Evolutionary conservation across 371 early-diverging fungal genomes (phyloP), one percentile per base, ranked within the genome.

Genomic region (Apophysomyces elegans): DNA sequence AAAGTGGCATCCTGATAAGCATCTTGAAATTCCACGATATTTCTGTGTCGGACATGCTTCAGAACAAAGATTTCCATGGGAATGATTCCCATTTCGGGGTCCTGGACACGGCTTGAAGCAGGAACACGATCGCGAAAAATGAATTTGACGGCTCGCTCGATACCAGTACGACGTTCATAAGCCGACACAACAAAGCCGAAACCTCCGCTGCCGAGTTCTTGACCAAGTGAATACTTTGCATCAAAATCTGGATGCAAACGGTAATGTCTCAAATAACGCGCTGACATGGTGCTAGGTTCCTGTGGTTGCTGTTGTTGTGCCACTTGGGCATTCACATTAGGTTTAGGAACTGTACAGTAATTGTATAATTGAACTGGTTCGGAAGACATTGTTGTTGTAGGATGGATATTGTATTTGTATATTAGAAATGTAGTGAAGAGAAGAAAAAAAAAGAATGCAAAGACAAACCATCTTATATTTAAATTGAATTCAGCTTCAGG

Each of bases 81-180:
- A 35, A 91, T 81, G 43, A 76, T 63, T 21, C 91, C 91, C 36
- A 89, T 65, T 26, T 84, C 83, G 9, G 75, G 61, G 58, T 88
- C 92, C 16, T 68, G 69, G 41, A 81, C 87, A 89, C 90, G 90
- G 41, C 78, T 76, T 38, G 80, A 79, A 6, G 73, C 66, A 37
- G 91, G 88, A 6, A 94, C 79, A 68, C 85, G 86, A 62, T 84
- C 72, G 43, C 83, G 81, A 67, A 86, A 83, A 59, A 94, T 90
- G 66, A 93, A 90, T 70, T 94, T 94, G 67, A 92, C 90, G 14
- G 94, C 94, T 59, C 91, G 88, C 59, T 89, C 88, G 37, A 73
- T 68, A n/a, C 79, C 71, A 50, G 80, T 80, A 32, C 61, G 59
- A 37, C 69, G 72, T 62, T 88, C 84, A 12, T 74, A 73, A 11